These are phyloP conservation scores for Cardamine occulta DNA, from an alignment of 345 rosid genomes.

Conservation along the genomic window DNA sequence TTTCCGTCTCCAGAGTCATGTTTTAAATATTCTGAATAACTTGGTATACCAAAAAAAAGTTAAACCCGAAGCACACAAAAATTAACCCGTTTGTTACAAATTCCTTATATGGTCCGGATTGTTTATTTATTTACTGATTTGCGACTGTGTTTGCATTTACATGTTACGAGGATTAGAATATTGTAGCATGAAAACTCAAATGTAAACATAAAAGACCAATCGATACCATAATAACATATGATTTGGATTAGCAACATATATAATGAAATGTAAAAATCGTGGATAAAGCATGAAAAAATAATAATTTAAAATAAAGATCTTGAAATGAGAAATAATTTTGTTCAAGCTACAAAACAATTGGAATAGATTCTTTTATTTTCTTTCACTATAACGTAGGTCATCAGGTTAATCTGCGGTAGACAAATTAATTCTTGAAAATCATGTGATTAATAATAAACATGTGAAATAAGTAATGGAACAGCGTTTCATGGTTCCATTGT, in stretches of 20 bases:
- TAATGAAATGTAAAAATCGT: not conserved
- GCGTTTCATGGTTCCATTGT: not conserved
- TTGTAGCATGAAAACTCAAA: not conserved
- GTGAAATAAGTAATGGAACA: conserved; percentile 20
- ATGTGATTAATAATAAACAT: conserved; percentile 23
- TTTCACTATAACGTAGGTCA: not conserved
- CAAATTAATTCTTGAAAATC: conserved; percentile 8
- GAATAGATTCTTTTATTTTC: not conserved
- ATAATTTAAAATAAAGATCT: not conserved
- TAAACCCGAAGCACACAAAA: too few species aligned
- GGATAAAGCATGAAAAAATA: not conserved
- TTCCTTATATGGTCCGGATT: not conserved
- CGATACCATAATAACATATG: not conserved
- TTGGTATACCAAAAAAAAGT: too few species aligned
- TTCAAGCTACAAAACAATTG: not conserved
- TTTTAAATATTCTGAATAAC: too few species aligned
- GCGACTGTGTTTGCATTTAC: not conserved
- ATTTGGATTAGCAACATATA: not conserved
- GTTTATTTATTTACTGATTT: not conserved
- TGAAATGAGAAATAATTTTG: not conserved
- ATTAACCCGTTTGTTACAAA: too few species aligned
- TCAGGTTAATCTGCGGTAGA: not conserved
- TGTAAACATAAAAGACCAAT: not conserved
- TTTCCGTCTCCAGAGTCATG: too few species aligned
- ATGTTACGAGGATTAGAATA: not conserved